phyloP scores from a whole-genome alignment of 2,329 filamentous ascomycete genomes.

The Fusarium pseudonygamai region DNA sequence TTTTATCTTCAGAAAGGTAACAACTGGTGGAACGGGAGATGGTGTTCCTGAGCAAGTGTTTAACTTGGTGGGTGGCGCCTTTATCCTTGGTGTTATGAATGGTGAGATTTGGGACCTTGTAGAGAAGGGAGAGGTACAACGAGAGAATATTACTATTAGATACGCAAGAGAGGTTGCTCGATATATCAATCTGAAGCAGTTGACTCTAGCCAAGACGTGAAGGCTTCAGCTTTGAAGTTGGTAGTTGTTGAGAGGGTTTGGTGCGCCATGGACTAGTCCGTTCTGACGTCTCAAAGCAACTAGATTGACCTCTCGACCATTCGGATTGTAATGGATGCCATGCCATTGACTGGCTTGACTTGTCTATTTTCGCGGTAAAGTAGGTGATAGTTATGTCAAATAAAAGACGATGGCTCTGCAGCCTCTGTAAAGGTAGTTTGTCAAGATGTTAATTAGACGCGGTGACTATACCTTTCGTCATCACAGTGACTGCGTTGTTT shows the following conservation, averaged over 20 bases:
- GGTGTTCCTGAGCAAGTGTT: fast-evolving
- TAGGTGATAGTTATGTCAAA: too few relatives aligned
- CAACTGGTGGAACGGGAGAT: neutral
- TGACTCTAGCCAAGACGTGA: fast-evolving
- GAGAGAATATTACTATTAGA: neutral
- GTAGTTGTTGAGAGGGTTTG: neutral
- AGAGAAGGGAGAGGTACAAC: fast-evolving
- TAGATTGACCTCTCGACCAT: too few relatives aligned
- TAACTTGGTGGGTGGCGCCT: neutral
- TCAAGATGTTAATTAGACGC: too few relatives aligned
- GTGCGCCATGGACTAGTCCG: fast-evolving
- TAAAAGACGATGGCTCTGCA: too few relatives aligned
- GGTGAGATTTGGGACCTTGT: neutral
- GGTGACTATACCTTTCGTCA: too few relatives aligned
- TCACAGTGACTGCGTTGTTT: too few relatives aligned
- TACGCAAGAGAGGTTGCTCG: fast-evolving
- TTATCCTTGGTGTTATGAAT: neutral
- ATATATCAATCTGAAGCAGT: fast-evolving
- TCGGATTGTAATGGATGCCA: too few relatives aligned
- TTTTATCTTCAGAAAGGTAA: neutral
- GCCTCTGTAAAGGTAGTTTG: too few relatives aligned
- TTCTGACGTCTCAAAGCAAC: fast-evolving
- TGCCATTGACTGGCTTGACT: fast-evolving
- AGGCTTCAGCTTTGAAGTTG: fast-evolving
- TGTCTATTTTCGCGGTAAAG: too few relatives aligned